Base-by-base conservation (phyloP, 257 asterid genomes). In the Coffea eugenioides region DNA sequence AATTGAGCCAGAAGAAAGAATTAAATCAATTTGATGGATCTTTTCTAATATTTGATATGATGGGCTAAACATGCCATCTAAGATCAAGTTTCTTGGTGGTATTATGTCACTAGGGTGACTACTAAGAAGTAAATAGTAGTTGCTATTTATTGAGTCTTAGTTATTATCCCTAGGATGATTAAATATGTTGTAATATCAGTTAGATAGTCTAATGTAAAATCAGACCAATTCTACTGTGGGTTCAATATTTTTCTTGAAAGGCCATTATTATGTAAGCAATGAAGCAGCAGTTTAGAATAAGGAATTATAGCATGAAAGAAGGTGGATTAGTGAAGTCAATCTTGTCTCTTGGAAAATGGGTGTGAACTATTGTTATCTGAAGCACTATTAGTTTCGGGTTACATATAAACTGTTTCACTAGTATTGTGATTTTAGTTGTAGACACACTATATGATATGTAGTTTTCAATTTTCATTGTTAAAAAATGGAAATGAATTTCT, bases 401-500 rank as follows among this genome's bases (percentile, higher is more conserved):
- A 51, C 31, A 5, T 41, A n/a, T 43, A 13, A 43, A 10, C 31
- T 41, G 27, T 23, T 43, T 72, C 46, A 73, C 3, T 49, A 51
- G 13, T 15, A 48, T 48, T 31, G 43, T 49, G 20, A 73, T 10
- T 56, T 0, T 80, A 36, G 59, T 52, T 64, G 23, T 46, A 65
- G 59, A 12, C 21, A n/a, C 23, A 67, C 54, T 68, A 15, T 80
- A 56, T 52, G 18, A 27, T 6, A 21, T 57, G 45, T 69, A 57
- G 52, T 31, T 5, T 7, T 79, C 23, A 3, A 51, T 52, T 12
- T 52, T 52, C 20, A 52, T 23, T 51, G 76, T 62, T 59, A n/a
- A 43, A 48, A 27, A 51, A 69, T 81, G 18, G 31, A 21, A 46
- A 67, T 77, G 48, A 34, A 77, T 80, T 79, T 45, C 76, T 74